Conservation (phyloP, 1,284 basidiomycete species). For the Trametes versicolor region DNA sequence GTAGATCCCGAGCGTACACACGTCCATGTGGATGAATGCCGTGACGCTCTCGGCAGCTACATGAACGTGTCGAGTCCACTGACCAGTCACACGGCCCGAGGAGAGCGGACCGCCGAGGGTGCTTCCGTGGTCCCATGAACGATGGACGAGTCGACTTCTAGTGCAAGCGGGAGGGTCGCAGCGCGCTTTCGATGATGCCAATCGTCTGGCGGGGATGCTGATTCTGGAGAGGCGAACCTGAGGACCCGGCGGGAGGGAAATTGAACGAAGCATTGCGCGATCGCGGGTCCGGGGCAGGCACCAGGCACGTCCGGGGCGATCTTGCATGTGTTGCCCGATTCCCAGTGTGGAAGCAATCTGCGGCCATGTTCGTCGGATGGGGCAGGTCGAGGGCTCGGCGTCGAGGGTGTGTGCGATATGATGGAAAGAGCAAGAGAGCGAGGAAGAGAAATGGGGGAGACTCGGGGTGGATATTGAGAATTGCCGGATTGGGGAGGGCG, state of each 20-base stretch:
- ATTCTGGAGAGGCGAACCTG: slow-evolving; percentile 1
- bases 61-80: not conserved
- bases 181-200: not conserved
- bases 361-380: not conserved
- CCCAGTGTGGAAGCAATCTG: not conserved
- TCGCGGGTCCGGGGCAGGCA: slow-evolving; percentile 20
- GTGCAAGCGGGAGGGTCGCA: not conserved
- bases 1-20: too few relatives aligned
- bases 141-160: not conserved
- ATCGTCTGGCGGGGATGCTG: not conserved
- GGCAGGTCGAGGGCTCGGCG: not conserved
- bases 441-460: not conserved
- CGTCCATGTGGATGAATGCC: too few relatives aligned
- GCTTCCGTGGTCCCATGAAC: not conserved
- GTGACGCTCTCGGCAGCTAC: too few relatives aligned
- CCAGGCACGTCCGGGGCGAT: slow-evolving; percentile 19
- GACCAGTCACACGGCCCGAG: not conserved
- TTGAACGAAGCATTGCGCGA: slow-evolving; percentile 6
- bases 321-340: slow-evolving; percentile 4
- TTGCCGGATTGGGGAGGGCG: slow-evolving; percentile 8
- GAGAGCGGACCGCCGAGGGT: not conserved
- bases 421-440: not conserved
- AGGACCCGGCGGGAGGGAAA: not conserved
- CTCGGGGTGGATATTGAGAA: not conserved
- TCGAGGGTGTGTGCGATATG: too few relatives aligned